Base-by-base conservation (phyloP, 1,139 yeast species). In the Zygoascus hellenicus region DNA sequence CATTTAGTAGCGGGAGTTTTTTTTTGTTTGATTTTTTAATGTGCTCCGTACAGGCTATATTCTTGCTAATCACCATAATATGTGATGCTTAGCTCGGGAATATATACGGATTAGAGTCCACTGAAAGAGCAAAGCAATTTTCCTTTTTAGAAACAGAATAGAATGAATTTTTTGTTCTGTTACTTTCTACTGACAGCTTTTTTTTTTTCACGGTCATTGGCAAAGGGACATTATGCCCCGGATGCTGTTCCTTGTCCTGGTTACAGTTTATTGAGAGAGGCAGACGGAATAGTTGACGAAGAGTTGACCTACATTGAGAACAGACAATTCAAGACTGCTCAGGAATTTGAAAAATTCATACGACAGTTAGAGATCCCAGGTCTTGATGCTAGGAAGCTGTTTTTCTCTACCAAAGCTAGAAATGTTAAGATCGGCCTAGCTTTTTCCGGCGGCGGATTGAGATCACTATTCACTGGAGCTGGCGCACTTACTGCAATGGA, bases 391-490 rank as follows among this genome's bases (percentile, higher is more conserved):
- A 57, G 61, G 3, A 33, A 48, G 5, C 66, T 68, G 42, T 48
- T 58, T n/a, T 46, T 52, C 9, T 52, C 11, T 13, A 26, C 31
- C 9, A 19, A 63, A 1, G 48, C 61, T 2, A 48, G 60, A 3
- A 35, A 39, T 9, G 44, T 33, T 6, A 43, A 35, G 15, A 68
- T 80, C 11, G 83, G 81, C 0, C 52, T 81, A 9, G 80, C 85
- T 0, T 61, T 83, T 28, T 81, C 89, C 4, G 92, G 92, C 3
- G 92, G 92, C 9, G 88, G 89, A 0, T 81, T 79, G 55, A 66
- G 90, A 50, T 76, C 90, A 1, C 76, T 83, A 78, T 60, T 83
- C 10, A 72, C 76, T 2, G 84, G 83, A 1, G 83, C 83, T 1
- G 92, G 92, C 1, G 55, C 51, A 5, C 33, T 54, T 14, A 54